Evolutionary conservation across 2,329 filamentous ascomycete species (phyloP).

Genomic region (Coleophoma eucalyptorum): DNA sequence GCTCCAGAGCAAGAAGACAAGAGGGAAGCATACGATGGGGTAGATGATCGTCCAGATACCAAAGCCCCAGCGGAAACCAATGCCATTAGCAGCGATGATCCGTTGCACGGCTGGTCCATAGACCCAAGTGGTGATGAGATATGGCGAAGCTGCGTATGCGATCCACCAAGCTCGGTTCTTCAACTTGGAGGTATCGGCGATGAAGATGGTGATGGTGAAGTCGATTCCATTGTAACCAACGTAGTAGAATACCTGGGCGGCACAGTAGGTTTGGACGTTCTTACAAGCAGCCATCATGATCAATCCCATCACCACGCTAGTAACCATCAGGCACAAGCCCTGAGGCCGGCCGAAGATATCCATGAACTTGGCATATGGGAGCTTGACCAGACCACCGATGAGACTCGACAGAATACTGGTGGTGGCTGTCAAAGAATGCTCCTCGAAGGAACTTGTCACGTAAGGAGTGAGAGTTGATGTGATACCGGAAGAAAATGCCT

Average conservation of each 20-base stretch:
- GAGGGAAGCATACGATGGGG: conserved; percentile 53
- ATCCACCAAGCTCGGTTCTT: conserved; percentile 51
- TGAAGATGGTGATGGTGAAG: conserved; percentile 42
- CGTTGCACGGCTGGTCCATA: conserved; percentile 18
- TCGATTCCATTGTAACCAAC: conserved; percentile 47
- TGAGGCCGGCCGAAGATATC: conserved; percentile 46
- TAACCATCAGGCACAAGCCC: conserved; percentile 38
- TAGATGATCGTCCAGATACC: conserved; percentile 62
- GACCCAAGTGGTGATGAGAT: conserved; percentile 41
- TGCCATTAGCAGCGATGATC: neutral
- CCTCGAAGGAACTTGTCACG: conserved; percentile 3
- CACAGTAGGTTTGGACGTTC: conserved; percentile 56
- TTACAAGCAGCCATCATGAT: conserved; percentile 63
- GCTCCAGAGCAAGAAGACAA: conserved; percentile 50
- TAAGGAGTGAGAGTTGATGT: conserved; percentile 3
- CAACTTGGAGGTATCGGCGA: conserved; percentile 63
- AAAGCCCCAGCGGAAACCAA: conserved; percentile 64
- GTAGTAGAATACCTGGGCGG: conserved; percentile 57
- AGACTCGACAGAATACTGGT: conserved; percentile 4
- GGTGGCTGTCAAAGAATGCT: neutral
- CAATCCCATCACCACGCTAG: conserved; percentile 43
- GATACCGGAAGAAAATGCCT: neutral
- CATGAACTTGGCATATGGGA: conserved; percentile 47
- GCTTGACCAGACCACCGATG: conserved; percentile 43
- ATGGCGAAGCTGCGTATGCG: conserved; percentile 30